Evolutionary conservation across 306 rosid genomes (phyloP).

Genomic region (Hippophae tibetana): DNA sequence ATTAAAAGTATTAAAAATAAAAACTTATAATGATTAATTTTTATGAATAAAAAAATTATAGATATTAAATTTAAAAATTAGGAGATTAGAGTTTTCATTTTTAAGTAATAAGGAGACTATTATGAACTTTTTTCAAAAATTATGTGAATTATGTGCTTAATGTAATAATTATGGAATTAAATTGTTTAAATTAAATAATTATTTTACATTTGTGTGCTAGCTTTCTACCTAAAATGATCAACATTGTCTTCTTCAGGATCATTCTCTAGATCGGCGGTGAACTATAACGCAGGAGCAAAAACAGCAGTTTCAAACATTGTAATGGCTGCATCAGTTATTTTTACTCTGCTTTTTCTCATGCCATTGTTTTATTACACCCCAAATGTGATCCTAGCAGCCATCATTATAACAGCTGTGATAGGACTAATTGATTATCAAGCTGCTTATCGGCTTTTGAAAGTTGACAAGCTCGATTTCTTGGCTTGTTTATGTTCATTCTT

Average conservation of each 20-base stretch:
- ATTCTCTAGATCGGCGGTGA: slow-evolving; percentile 5
- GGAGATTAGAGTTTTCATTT: too few species aligned
- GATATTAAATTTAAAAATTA: too few species aligned
- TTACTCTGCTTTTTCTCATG: slow-evolving; percentile 3
- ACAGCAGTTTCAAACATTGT: slow-evolving; percentile 1
- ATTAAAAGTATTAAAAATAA: too few species aligned
- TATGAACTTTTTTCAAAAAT: too few species aligned
- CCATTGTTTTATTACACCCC: slow-evolving; percentile 8
- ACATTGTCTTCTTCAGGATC: not conserved
- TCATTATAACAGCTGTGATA: slow-evolving; percentile 1
- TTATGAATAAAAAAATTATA: too few species aligned
- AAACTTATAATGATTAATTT: too few species aligned
- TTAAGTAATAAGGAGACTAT: too few species aligned
- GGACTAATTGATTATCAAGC: not conserved
- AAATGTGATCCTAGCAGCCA: slow-evolving; percentile 5
- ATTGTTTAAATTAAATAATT: too few species aligned
- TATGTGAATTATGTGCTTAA: too few species aligned
- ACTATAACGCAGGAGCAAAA: slow-evolving; percentile 4
- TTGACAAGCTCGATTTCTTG: slow-evolving; percentile 15
- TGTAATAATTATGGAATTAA: too few species aligned
- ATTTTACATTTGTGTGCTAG: too few species aligned
- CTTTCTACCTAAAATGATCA: too few species aligned
- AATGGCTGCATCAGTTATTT: not conserved
- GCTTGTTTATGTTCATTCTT: slow-evolving; percentile 7
- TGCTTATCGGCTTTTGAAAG: slow-evolving; percentile 1